Evolutionary conservation across 2,329 filamentous ascomycete genomes (phyloP).

Genomic region (Stemphylium vesicarium): DNA sequence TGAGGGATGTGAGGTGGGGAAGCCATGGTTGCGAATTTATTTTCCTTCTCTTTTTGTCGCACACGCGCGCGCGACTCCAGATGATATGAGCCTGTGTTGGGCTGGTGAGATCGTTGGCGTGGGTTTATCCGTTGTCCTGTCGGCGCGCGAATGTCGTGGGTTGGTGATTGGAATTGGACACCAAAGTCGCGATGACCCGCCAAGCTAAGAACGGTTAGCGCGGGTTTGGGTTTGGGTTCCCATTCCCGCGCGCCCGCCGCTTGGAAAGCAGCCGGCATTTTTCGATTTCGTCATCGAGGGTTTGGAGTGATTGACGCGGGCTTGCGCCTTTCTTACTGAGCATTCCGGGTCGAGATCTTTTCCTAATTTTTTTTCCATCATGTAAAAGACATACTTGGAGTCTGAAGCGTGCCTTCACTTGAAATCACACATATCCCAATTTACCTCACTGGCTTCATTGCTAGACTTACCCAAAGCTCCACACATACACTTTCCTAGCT

Average conservation of each 20-base stretch:
- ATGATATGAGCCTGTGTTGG: not conserved
- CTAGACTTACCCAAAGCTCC: too few species aligned
- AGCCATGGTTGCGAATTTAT: conserved; percentile 57
- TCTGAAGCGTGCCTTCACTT: too few species aligned
- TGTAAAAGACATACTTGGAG: too few species aligned
- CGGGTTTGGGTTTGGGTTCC: conserved; percentile 10
- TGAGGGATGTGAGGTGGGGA: conserved; percentile 62
- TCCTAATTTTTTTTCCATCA: too few species aligned
- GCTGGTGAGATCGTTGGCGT: not conserved
- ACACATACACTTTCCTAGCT: not conserved
- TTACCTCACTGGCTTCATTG: too few species aligned
- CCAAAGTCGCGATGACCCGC: conserved; percentile 4
- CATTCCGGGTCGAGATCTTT: too few species aligned
- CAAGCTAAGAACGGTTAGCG: conserved; percentile 10
- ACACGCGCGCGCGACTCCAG: not conserved
- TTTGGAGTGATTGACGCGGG: too few species aligned
- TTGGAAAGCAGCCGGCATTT: conserved; percentile 18
- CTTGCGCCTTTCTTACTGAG: too few species aligned
- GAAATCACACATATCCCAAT: too few species aligned
- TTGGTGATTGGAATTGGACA: not conserved
- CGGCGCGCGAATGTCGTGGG: not conserved
- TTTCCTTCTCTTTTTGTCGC: not conserved
- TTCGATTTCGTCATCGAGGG: conserved; percentile 37
- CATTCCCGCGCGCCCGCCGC: conserved; percentile 1
- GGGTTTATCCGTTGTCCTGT: not conserved